Evolutionary conservation across 371 early-diverging fungal species (phyloP).

Genomic region (Choanephora cucurbitarum): DNA sequence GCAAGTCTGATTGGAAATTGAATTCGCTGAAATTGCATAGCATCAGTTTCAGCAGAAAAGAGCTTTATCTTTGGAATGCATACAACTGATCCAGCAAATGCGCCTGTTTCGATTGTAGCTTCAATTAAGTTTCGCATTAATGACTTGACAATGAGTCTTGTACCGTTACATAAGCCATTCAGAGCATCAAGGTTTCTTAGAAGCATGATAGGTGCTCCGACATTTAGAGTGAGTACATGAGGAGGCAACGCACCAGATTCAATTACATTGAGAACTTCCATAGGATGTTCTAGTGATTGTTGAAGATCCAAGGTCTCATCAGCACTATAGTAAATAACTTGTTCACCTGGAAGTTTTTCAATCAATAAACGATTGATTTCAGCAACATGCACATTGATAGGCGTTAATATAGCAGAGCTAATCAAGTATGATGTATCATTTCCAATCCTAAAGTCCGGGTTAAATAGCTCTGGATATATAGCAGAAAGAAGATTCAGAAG

Average conservation of each 20-base stretch:
- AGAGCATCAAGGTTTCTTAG: conserved; percentile 4
- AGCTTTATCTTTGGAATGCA: conserved; percentile 10
- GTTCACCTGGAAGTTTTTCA: not conserved
- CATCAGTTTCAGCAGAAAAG: not conserved
- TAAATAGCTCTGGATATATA: no score
- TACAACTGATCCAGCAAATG: not conserved
- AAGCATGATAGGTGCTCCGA: conserved; percentile 6
- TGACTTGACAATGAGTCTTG: conserved; percentile 19
- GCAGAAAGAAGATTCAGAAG: no score
- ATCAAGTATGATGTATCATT: no score
- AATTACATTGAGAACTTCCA: conserved; percentile 6
- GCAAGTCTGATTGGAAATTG: conserved; percentile 31
- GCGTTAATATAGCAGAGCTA: not conserved
- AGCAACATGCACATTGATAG: conserved; percentile 5
- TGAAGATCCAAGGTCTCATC: not conserved
- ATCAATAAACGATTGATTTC: not conserved
- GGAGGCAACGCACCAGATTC: not conserved
- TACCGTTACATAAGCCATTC: conserved; percentile 33
- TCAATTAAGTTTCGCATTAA: conserved; percentile 12
- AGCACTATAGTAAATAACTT: not conserved
- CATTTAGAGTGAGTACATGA: not conserved
- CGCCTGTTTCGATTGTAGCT: conserved; percentile 17
- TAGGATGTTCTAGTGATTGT: not conserved
- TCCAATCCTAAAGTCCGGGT: no score
- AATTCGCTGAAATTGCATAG: not conserved